Conservation (phyloP, 2,329 filamentous ascomycete species). For the Colletotrichum simmondsii region DNA sequence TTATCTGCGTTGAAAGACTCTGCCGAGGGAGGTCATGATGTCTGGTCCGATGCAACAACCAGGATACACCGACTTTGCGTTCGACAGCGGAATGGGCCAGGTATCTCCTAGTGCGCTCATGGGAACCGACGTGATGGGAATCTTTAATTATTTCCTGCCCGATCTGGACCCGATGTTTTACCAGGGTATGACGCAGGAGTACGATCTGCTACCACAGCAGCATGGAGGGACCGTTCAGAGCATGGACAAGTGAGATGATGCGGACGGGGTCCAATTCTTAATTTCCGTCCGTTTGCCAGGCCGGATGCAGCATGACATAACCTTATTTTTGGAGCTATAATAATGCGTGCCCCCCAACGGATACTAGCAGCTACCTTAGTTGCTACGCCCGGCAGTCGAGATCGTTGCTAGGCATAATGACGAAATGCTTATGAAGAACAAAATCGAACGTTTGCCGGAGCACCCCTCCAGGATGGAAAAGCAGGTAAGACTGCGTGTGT, state of each 20-base stretch:
- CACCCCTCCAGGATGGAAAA: neutral
- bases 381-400: too few relatives aligned
- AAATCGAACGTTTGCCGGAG: neutral
- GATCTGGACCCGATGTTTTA: constrained; percentile 39
- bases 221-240: neutral
- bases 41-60: neutral
- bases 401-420: neutral
- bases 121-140: constrained; percentile 41
- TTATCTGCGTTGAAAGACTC: neutral
- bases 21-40: neutral
- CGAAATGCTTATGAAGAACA: neutral
- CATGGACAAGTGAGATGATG: neutral
- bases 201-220: constrained; percentile 23
- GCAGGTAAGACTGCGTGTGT: neutral
- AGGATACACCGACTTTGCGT: constrained; percentile 34
- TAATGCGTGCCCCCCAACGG: neutral
- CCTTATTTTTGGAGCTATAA: neutral
- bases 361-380: neutral
- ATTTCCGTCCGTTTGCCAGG: neutral
- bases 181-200: constrained; percentile 8
- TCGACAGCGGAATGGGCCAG: constrained; percentile 20
- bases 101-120: constrained; percentile 11
- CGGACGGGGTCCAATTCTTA: neutral
- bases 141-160: constrained; percentile 40
- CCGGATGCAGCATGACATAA: neutral